phyloP scores from a whole-genome alignment of 2,329 filamentous ascomycete genomes.

The Nectriaceae sp. region DNA sequence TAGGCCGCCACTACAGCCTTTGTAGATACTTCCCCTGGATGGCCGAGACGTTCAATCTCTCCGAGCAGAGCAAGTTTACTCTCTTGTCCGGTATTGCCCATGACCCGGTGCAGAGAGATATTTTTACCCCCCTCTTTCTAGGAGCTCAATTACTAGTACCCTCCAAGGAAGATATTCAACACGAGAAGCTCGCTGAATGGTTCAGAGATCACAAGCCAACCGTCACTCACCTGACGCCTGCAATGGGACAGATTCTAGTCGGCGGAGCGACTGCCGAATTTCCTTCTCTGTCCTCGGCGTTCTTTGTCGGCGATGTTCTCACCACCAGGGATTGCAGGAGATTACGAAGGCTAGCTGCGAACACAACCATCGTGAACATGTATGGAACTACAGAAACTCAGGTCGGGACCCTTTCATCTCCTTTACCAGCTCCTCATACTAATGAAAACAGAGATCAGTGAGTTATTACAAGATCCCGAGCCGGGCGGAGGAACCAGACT shows the following conservation, averaged over 20 bases:
- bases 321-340: slow-evolving; percentile 80
- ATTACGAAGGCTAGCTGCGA: slow-evolving; percentile 74
- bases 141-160: slow-evolving; percentile 80
- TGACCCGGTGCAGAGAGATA: slow-evolving; percentile 70
- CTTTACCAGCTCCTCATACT: slow-evolving; percentile 76
- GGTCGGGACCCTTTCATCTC: not conserved
- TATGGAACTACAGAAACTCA: slow-evolving; percentile 45
- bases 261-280: slow-evolving; percentile 79
- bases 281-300: slow-evolving; percentile 72
- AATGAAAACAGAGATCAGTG: slow-evolving; percentile 68
- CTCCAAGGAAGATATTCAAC: slow-evolving; percentile 78
- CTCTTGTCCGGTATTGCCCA: slow-evolving; percentile 85
- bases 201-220: slow-evolving; percentile 74
- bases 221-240: slow-evolving; percentile 87
- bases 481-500: slow-evolving; percentile 58
- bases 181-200: slow-evolving; percentile 87
- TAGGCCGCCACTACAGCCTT: slow-evolving; percentile 82
- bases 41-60: slow-evolving; percentile 77
- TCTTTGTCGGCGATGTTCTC: slow-evolving; percentile 91
- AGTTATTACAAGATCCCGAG: slow-evolving; percentile 80
- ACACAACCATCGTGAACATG: slow-evolving; percentile 79
- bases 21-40: slow-evolving; percentile 93
- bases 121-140: slow-evolving; percentile 88
- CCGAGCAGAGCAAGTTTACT: slow-evolving; percentile 73
- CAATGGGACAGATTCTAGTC: slow-evolving; percentile 95